Evolutionary conservation across 2,329 filamentous ascomycete species (phyloP).

Genomic region (Macrophomina tecta): DNA sequence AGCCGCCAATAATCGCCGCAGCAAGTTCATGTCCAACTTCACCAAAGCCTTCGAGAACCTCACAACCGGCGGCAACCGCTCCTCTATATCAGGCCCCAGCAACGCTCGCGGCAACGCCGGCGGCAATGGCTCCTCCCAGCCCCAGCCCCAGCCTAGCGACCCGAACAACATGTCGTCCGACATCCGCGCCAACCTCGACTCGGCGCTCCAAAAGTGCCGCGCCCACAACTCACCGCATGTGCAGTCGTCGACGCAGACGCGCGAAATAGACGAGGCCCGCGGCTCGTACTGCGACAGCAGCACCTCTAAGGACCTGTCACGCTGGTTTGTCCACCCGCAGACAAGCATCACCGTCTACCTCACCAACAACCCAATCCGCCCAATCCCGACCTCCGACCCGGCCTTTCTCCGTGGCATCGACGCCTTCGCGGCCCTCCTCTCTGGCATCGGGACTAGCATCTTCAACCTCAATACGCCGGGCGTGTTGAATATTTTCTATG

Average conservation of each 20-base stretch:
- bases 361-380: not conserved
- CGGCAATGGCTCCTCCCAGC: not conserved
- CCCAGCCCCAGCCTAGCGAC: slow-evolving; percentile 11
- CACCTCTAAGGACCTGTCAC: slow-evolving; percentile 71
- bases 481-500: slow-evolving; percentile 63
- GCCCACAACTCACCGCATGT: slow-evolving; percentile 75
- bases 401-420: slow-evolving; percentile 7
- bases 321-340: slow-evolving; percentile 7
- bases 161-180: slow-evolving; percentile 30
- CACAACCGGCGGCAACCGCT: slow-evolving; percentile 33
- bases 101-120: not conserved
- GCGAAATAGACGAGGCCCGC: slow-evolving; percentile 75
- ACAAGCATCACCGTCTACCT: slow-evolving; percentile 26
- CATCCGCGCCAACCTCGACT: slow-evolving; percentile 42
- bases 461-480: slow-evolving; percentile 47
- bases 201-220: slow-evolving; percentile 78
- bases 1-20: slow-evolving; percentile 34
- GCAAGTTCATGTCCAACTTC: slow-evolving; percentile 44
- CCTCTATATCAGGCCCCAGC: slow-evolving; percentile 25
- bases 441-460: not conserved
- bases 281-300: slow-evolving; percentile 84
- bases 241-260: slow-evolving; percentile 75
- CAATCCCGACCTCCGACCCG: not conserved
- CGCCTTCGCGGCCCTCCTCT: slow-evolving; percentile 4
- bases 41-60: slow-evolving; percentile 28